Conservation (phyloP, 1,139 yeast genomes). For the Candida labiduridarum region DNA sequence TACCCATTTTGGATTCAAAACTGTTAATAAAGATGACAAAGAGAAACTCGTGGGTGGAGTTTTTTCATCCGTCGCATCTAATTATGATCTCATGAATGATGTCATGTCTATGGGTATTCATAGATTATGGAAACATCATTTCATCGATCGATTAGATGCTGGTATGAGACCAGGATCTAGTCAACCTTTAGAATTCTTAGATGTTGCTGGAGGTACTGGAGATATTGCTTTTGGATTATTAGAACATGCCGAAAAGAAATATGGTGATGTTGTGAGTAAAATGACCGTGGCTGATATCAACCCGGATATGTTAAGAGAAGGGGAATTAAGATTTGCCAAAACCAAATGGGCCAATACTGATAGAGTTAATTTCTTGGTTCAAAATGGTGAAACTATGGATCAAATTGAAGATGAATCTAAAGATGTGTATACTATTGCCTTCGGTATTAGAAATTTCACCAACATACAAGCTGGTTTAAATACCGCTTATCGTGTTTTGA, state of each 20-base stretch:
- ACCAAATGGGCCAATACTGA: slow-evolving; percentile 56
- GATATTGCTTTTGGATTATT: slow-evolving; percentile 95
- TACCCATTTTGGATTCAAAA: slow-evolving; percentile 92
- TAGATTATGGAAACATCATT: slow-evolving; percentile 91
- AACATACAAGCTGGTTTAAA: slow-evolving; percentile 89
- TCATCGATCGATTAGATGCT: slow-evolving; percentile 85
- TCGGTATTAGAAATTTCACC: slow-evolving; percentile 96
- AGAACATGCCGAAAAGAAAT: slow-evolving; percentile 83
- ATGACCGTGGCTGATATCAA: slow-evolving; percentile 96
- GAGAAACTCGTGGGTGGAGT: slow-evolving; percentile 87
- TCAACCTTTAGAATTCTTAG: slow-evolving; percentile 82
- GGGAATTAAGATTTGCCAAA: slow-evolving; percentile 68
- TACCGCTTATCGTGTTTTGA: slow-evolving; percentile 91
- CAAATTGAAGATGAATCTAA: slow-evolving; percentile 83
- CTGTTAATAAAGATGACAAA: slow-evolving; percentile 79
- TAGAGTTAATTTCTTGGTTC: slow-evolving; percentile 80
- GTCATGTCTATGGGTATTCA: slow-evolving; percentile 97
- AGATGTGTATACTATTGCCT: slow-evolving; percentile 94
- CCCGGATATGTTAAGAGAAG: slow-evolving; percentile 94
- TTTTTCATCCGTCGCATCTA: slow-evolving; percentile 91
- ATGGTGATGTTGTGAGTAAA: slow-evolving; percentile 71
- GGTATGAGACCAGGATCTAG: slow-evolving; percentile 87
- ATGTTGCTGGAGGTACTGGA: slow-evolving; percentile 99
- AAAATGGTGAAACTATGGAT: slow-evolving; percentile 90
- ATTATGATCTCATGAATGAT: slow-evolving; percentile 95